Evolutionary conservation across 257 asterid species (phyloP), one percentile per base, ranked within the genome.

Genomic region (Solanum pennellii): DNA sequence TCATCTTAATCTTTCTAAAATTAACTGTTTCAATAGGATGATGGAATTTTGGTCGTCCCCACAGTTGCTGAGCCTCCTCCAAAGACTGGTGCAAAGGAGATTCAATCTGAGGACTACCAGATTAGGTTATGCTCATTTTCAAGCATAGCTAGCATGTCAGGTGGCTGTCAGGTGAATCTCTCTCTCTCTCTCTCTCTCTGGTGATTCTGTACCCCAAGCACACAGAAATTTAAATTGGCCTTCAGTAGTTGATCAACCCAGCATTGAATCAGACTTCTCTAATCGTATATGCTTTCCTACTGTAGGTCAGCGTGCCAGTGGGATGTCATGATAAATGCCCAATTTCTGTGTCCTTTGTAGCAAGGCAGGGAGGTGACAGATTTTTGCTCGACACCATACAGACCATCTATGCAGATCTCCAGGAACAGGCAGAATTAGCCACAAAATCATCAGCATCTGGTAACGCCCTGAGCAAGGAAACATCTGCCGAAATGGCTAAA

Each of bases 121-220:
- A 90, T 92, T 88, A 93, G 91, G 52, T 88, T 97, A 37, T 92
- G 91, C 76, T 87, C 92, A 41, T 84, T 95, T 62, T 92, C 97
- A 83, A 94, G 99, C 91, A 82, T 97, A 89, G 99, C 96, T 89
- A 97, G 99, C 92, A 89, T 97, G 93, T 95, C 99, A 35, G 99
- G 99, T 89, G 96, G 99, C 88, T 97, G 99, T 88, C 99, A 97
- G 99, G 99, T 97, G 87, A 86, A 88, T 88, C 87, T 80, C 82
- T 66, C 86, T 52, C 62, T 47, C 37, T 33, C 37, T 33, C 37
- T 80, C 82, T 65, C 86, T 52, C 62, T 41, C 77, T 47, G 23
- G 69, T 82, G 45, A 44, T 49, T 49, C 85, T 49, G 85, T 15
- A 82, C 69, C 85, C 85, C 31, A 82, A 82, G 27, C 85, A 33